Percentiles rank a stretch among this genome's conserved stretches.
Evolutionary conservation across 192 early-diverging fungal species (phyloP).

Genomic region (Coemansia reversa): DNA sequence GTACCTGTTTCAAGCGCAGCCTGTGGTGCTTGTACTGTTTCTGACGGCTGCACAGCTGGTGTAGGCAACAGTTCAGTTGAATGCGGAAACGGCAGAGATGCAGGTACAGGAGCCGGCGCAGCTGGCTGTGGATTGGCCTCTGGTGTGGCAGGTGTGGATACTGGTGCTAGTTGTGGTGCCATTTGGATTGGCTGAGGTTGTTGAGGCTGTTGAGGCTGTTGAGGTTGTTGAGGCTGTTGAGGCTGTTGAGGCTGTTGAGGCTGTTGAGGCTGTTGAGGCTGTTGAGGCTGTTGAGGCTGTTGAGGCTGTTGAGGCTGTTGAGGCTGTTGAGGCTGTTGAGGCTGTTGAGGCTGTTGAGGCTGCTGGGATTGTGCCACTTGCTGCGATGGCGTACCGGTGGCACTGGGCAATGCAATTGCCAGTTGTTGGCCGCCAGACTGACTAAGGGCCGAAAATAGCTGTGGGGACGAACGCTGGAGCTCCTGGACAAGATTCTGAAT

Average conservation of each 20-base stretch:
- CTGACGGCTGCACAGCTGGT: background rate
- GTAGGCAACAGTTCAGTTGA: slow-evolving; percentile 1
- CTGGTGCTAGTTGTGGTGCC: slow-evolving; percentile 3
- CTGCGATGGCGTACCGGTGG: background rate
- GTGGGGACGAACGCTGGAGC: slow-evolving; percentile 36
- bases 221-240: background rate
- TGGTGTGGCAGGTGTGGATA: background rate
- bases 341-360: slow-evolving; percentile 1
- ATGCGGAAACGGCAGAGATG: background rate
- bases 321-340: slow-evolving; percentile 1
- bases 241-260: background rate
- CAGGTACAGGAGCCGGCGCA: slow-evolving; percentile 8
- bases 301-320: slow-evolving; percentile 3
- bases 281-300: background rate
- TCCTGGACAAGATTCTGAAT: slow-evolving; percentile 47
- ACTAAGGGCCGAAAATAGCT: slow-evolving; percentile 35
- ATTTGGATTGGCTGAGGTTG: slow-evolving; percentile 2
- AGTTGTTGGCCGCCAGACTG: slow-evolving; percentile 33
- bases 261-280: background rate
- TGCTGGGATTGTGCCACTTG: background rate
- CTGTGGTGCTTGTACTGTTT: slow-evolving; percentile 1
- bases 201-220: background rate
- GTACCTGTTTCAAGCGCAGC: background rate
- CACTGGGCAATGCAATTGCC: slow-evolving; percentile 34
- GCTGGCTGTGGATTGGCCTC: slow-evolving; percentile 8